Evolutionary conservation across 257 asterid species (phyloP), one percentile per base, ranked within the genome.

Genomic region (Przewalskia tangutica): DNA sequence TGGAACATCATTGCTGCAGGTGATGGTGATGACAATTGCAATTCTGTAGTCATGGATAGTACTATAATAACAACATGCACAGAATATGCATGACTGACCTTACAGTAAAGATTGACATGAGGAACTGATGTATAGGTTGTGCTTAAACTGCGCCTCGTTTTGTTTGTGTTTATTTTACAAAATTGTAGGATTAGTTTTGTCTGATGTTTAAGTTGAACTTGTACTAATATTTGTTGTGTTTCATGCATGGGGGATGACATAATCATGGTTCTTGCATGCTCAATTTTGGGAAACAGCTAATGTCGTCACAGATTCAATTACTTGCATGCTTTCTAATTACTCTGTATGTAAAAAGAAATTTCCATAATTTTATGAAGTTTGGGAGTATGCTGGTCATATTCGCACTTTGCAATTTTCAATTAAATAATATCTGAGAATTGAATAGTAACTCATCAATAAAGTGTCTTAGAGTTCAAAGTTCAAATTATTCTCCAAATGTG

Each of bases 231-330:
- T 20, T 68, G 38, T 42, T 17, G 20, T 55, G 80, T 42, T 77
- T 82, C 90, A 87, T 85, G 89, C 83, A 9, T 32, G 66, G 55
- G 59, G 88, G 58, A 83, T 88, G 89, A 79, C 78, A 58, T 80
- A 63, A 77, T 55, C 90, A 89, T 51, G 87, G 67, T 70, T 81
- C 80, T 84, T 81, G 89, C 89, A 81, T 89, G 91, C 17, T 3
- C 34, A 53, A 81, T 20, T 20, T 55, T 51, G 16, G 66, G 40
- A n/a, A 40, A 81, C 83, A 82, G 77, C 50, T 80, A 78, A 82
- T 86, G 80, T 54, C 82, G 82, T 56, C 55, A 23, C 85, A 58
- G 6, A 81, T 60, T 55, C 40, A 46, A 63, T 62, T 67, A 65
- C 87, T 84, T 18, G 48, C 32, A 1, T 38, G 5, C 42, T 38